Evolutionary conservation across 768 basidiomycete species (phyloP).

Genomic region (Clavaria fumosa): DNA sequence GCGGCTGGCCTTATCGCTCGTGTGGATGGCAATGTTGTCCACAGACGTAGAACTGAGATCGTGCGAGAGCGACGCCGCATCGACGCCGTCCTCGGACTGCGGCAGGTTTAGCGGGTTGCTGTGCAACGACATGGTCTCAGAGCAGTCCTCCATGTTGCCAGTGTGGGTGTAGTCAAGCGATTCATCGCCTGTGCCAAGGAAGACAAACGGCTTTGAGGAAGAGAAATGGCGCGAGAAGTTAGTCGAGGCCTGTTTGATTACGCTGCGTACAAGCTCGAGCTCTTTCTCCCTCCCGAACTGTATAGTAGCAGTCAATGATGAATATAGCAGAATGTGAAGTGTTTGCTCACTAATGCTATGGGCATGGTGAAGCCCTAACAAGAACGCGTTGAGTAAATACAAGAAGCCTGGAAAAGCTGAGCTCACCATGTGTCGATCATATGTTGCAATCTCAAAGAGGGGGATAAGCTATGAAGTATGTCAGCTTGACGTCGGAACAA

Average conservation of each 20-base stretch:
- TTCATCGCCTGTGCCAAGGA: too few species aligned
- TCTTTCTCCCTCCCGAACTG: slow-evolving; percentile 63
- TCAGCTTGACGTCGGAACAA: too few species aligned
- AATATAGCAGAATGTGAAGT: not conserved
- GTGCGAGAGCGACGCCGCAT: too few species aligned
- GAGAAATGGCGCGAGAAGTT: slow-evolving; percentile 43
- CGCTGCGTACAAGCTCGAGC: slow-evolving; percentile 48
- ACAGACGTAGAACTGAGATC: too few species aligned
- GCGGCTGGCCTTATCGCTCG: too few species aligned
- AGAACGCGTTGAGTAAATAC: slow-evolving; percentile 1
- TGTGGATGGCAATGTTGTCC: too few species aligned
- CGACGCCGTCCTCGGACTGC: too few species aligned
- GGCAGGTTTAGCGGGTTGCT: too few species aligned
- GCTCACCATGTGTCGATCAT: slow-evolving; percentile 50
- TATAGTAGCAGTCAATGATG: slow-evolving; percentile 4
- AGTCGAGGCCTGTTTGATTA: slow-evolving; percentile 39
- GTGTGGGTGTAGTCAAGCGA: too few species aligned
- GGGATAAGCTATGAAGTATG: slow-evolving; percentile 40
- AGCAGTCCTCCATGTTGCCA: too few species aligned
- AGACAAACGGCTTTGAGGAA: slow-evolving; percentile 26
- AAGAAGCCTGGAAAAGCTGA: not conserved
- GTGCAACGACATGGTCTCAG: too few species aligned
- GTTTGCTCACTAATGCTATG: slow-evolving; percentile 35
- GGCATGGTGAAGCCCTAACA: slow-evolving; percentile 62
- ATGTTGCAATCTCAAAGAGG: slow-evolving; percentile 44